Conservation (phyloP, 2,329 filamentous ascomycete species). For the Aspergillus tanneri region DNA sequence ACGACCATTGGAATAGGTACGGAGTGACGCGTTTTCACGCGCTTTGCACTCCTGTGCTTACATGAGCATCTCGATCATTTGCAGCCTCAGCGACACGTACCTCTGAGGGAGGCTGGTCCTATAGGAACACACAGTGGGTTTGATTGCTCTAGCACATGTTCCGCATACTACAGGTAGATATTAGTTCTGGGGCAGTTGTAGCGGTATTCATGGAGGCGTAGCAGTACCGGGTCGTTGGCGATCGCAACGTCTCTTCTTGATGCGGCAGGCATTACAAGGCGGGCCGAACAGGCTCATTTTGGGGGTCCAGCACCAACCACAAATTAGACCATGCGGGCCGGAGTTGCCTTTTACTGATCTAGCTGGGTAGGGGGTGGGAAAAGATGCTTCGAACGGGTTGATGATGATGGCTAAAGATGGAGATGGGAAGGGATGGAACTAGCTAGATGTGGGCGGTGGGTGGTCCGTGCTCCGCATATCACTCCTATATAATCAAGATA, state of each 20-base stretch:
- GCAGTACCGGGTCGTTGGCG: slow-evolving; percentile 1
- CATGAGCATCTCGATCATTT: neutral
- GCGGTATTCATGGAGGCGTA: no score
- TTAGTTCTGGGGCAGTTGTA: neutral
- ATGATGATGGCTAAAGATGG: no score
- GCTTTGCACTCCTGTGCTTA: neutral
- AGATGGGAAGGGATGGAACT: no score
- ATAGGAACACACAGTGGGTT: slow-evolving; percentile 12
- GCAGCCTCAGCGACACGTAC: slow-evolving; percentile 4
- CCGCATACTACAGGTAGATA: slow-evolving; percentile 10
- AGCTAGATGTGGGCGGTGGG: no score
- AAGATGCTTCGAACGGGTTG: no score
- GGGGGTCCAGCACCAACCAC: neutral
- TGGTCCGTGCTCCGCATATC: no score
- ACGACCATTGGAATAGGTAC: neutral
- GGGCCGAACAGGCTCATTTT: neutral
- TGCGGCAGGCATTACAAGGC: neutral
- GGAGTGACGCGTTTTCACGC: neutral
- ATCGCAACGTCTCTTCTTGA: slow-evolving; percentile 2
- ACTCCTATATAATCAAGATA: no score
- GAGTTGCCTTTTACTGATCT: neutral
- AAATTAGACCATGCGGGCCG: neutral
- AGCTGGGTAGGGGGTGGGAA: neutral
- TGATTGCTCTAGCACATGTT: slow-evolving; percentile 3
- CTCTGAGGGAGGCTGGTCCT: slow-evolving; percentile 12